Evolutionary conservation across 805 yeast species (phyloP).

Genomic region (Metschnikowia colocasiae): DNA sequence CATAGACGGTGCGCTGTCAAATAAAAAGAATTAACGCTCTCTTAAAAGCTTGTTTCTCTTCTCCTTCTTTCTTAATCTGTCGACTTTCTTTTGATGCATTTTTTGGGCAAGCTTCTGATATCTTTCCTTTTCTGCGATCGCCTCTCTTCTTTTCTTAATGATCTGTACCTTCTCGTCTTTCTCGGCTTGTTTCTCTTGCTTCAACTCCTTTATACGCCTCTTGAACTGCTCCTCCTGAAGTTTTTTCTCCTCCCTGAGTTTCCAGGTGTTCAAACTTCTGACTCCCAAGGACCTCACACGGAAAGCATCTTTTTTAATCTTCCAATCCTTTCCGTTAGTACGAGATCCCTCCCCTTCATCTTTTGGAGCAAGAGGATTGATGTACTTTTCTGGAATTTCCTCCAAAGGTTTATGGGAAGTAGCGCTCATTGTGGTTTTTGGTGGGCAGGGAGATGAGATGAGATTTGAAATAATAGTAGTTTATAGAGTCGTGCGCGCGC

Average conservation of each 20-base stretch:
- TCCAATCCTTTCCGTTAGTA: conserved; percentile 73
- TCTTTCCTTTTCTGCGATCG: conserved; percentile 85
- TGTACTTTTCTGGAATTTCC: conserved; percentile 35
- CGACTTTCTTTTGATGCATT: conserved; percentile 91
- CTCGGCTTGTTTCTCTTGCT: conserved; percentile 69
- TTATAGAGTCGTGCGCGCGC: conserved; percentile 5
- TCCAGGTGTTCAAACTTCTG: conserved; percentile 50
- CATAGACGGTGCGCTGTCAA: background rate
- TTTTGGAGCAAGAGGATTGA: conserved; percentile 32
- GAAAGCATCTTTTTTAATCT: conserved; percentile 62
- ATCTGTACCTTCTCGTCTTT: conserved; percentile 52
- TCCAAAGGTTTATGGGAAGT: conserved; percentile 25
- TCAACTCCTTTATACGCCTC: conserved; percentile 64
- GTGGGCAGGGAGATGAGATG: conserved; percentile 7
- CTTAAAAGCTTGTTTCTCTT: conserved; percentile 91
- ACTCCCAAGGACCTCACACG: conserved; percentile 62
- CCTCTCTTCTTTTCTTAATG: conserved; percentile 69
- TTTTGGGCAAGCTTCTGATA: conserved; percentile 75
- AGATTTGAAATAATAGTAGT: conserved; percentile 1
- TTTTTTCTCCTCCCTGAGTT: conserved; percentile 61
- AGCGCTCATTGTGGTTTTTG: conserved; percentile 28
- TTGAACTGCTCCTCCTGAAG: conserved; percentile 63
- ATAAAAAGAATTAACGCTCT: conserved; percentile 56
- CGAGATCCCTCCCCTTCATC: conserved; percentile 45
- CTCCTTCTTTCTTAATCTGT: conserved; percentile 83